These are phyloP conservation scores for Raffaelea arxii DNA, from an alignment of 2,329 filamentous ascomycete genomes.

Conservation along the genomic window DNA sequence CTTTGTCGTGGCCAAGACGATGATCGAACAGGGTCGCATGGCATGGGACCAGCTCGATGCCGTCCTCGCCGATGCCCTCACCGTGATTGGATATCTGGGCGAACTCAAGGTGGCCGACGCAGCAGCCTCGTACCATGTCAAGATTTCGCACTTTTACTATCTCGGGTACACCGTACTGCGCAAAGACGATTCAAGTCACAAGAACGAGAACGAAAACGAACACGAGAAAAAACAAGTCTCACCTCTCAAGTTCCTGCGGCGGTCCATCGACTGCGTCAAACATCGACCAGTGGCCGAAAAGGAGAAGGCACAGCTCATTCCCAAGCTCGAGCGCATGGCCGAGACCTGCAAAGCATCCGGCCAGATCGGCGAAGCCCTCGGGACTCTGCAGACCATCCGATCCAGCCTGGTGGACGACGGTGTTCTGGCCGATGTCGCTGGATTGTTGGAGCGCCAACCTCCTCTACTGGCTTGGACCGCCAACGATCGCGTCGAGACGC, in stretches of 20 bases:
- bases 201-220: slow-evolving; percentile 10
- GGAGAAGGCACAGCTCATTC: slow-evolving; percentile 47
- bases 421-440: slow-evolving; percentile 42
- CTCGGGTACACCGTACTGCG: slow-evolving; percentile 45
- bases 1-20: slow-evolving; percentile 43
- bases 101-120: slow-evolving; percentile 21
- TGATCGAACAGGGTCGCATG: slow-evolving; percentile 36
- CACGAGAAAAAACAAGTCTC: too few species aligned
- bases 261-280: slow-evolving; percentile 54
- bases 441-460: slow-evolving; percentile 37
- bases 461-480: slow-evolving; percentile 43
- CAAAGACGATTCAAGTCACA: slow-evolving; percentile 28
- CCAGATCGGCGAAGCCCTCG: slow-evolving; percentile 45
- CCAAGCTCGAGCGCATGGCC: slow-evolving; percentile 58
- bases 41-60: slow-evolving; percentile 48
- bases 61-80: slow-evolving; percentile 45
- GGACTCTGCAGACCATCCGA: slow-evolving; percentile 51
- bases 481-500: slow-evolving; percentile 35
- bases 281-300: slow-evolving; percentile 43
- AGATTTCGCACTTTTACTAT: slow-evolving; percentile 64
- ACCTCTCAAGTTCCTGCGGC: slow-evolving; percentile 50
- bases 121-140: slow-evolving; percentile 41
- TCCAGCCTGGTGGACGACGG: slow-evolving; percentile 50
- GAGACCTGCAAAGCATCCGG: slow-evolving; percentile 47
- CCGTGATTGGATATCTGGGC: slow-evolving; percentile 43